A percentile compares a stretch with the other conserved stretches of the same genome.
Conservation (phyloP, 306 rosid genomes). For the Carpinus viminea region DNA sequence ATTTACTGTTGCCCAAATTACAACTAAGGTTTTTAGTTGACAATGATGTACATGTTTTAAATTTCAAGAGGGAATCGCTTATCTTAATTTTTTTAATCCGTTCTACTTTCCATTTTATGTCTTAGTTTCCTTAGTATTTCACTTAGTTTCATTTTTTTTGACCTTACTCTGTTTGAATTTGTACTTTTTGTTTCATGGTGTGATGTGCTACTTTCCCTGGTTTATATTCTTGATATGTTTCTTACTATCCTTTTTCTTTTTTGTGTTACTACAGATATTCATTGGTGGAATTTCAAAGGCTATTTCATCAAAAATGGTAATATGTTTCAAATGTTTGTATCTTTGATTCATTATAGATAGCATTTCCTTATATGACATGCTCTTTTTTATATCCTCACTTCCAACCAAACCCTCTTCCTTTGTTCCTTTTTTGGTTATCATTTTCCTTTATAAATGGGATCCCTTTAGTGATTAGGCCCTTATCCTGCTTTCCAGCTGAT, state of each 20-base stretch:
- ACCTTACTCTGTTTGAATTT: background rate
- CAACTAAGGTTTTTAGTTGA: background rate
- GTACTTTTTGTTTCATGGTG: background rate
- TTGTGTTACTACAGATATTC: slow-evolving; percentile 61
- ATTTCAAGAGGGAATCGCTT: background rate
- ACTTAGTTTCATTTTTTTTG: background rate
- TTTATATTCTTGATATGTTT: slow-evolving; percentile 2
- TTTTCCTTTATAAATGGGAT: background rate
- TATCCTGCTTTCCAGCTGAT: slow-evolving; percentile 53
- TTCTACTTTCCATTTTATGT: background rate
- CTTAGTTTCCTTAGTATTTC: background rate
- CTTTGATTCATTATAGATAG: slow-evolving; percentile 2
- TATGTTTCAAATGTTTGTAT: slow-evolving; percentile 8
- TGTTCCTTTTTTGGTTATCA: background rate
- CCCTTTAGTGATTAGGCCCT: slow-evolving; percentile 14
- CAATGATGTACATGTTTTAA: background rate
- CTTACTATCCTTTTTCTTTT: slow-evolving; percentile 17
- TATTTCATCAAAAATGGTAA: slow-evolving; percentile 82
- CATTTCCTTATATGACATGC: background rate
- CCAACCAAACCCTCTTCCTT: slow-evolving; percentile 3
- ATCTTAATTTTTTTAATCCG: background rate
- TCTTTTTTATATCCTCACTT: background rate
- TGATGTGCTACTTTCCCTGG: background rate
- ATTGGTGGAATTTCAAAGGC: slow-evolving; percentile 83
- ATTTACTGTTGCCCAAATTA: background rate